Conservation (phyloP, 2,329 filamentous ascomycete species). For the Aspergillus tubingensis region DNA sequence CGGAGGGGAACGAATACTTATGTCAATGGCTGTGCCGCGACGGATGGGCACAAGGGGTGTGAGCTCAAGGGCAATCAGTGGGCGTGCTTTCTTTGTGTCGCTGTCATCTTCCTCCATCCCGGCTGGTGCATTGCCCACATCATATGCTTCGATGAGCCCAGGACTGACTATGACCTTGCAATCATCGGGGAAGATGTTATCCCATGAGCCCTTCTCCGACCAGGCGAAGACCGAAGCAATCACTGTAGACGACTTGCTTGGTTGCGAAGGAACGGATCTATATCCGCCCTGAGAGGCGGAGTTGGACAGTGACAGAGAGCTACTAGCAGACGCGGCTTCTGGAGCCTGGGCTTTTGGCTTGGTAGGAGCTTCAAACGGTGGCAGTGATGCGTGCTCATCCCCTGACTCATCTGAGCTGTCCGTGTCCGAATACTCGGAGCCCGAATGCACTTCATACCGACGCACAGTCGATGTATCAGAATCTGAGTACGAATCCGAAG, state of each 20-base stretch:
- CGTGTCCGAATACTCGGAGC: constrained; percentile 51
- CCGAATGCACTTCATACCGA: constrained; percentile 51
- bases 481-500: constrained; percentile 61
- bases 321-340: constrained; percentile 48
- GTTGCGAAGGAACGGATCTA: constrained; percentile 52
- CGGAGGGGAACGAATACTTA: constrained; percentile 88
- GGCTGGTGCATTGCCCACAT: constrained; percentile 49
- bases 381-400: constrained; percentile 38
- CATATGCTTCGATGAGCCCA: constrained; percentile 65
- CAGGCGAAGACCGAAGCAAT: constrained; percentile 65
- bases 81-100: constrained; percentile 38
- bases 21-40: constrained; percentile 87
- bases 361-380: constrained; percentile 40
- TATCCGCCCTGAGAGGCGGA: constrained; percentile 77
- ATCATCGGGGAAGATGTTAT: constrained; percentile 61
- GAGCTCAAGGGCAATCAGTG: constrained; percentile 73
- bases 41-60: constrained; percentile 89
- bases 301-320: constrained; percentile 74
- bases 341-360: constrained; percentile 41
- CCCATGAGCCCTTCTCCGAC: constrained; percentile 65
- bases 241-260: constrained; percentile 54
- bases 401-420: constrained; percentile 59
- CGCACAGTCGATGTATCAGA: constrained; percentile 60
- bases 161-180: constrained; percentile 65
- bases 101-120: constrained; percentile 20